phyloP scores from a whole-genome alignment of 169 alveolate species.

The Ichthyophthirius multifiliis region DNA sequence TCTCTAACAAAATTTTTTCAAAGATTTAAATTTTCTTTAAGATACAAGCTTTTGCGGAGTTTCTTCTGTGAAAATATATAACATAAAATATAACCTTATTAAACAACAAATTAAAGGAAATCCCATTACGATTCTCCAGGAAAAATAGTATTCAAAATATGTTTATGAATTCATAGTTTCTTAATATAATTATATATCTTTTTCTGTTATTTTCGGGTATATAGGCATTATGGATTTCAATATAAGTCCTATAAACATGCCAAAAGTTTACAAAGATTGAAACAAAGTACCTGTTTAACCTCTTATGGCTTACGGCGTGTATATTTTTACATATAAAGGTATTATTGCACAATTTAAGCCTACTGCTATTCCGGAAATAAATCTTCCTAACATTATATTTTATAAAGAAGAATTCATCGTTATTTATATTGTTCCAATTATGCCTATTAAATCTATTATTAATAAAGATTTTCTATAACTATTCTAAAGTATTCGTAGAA shows the following conservation, averaged over 20 bases:
- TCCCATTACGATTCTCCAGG: neutral
- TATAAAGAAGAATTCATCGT: neutral
- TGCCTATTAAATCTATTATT: neutral
- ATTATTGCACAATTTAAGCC: neutral
- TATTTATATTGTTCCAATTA: neutral
- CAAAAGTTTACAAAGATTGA: neutral
- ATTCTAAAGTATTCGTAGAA: neutral
- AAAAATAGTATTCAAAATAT: neutral
- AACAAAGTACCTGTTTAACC: conserved; percentile 1
- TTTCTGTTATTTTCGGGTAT: neutral
- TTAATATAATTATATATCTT: neutral
- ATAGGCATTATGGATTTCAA: neutral
- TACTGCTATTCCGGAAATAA: neutral
- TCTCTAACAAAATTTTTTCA: no score
- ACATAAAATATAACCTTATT: neutral
- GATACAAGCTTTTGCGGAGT: no score
- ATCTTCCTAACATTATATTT: neutral
- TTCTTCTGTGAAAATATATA: conserved; percentile 1
- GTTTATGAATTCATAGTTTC: neutral
- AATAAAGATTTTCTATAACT: neutral
- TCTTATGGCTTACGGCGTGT: neutral
- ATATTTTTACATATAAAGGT: neutral
- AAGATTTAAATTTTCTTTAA: no score
- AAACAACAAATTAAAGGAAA: neutral
- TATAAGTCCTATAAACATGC: neutral